Conservation (phyloP, 2,329 filamentous ascomycete species). For the Simplicillium aogashimaense region DNA sequence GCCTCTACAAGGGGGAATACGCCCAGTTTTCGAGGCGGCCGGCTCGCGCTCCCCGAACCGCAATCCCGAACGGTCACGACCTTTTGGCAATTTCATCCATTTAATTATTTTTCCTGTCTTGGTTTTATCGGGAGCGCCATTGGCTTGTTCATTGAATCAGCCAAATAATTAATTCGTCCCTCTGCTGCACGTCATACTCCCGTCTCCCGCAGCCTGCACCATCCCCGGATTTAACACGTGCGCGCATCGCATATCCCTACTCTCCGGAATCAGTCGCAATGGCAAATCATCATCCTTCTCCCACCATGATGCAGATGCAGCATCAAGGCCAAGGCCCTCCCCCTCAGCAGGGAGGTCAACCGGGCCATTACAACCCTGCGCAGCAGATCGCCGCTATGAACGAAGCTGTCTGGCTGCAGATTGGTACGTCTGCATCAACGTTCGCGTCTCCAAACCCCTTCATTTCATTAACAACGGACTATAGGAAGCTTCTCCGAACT, state of each 20-base stretch:
- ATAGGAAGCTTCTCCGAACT: conserved; percentile 78
- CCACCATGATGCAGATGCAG: conserved; percentile 64
- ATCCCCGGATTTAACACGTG: too few species aligned
- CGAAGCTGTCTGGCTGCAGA: conserved; percentile 83
- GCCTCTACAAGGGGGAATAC: neutral
- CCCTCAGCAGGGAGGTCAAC: conserved; percentile 40
- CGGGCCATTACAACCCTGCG: conserved; percentile 51
- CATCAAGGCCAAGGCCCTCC: conserved; percentile 49
- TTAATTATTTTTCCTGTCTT: too few species aligned
- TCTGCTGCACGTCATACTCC: too few species aligned
- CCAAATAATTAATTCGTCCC: too few species aligned
- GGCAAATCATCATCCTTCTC: conserved; percentile 74
- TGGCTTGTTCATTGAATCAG: too few species aligned
- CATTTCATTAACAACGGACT: conserved; percentile 15
- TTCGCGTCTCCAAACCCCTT: conserved; percentile 12
- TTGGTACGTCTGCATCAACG: conserved; percentile 49
- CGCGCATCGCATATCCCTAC: neutral
- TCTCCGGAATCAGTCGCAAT: conserved; percentile 29
- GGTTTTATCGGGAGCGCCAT: too few species aligned
- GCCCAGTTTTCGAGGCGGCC: too few species aligned
- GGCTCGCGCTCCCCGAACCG: too few species aligned
- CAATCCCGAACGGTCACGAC: too few species aligned
- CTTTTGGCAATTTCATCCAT: too few species aligned
- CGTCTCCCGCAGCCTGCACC: too few species aligned
- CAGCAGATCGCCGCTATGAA: conserved; percentile 73